Evolutionary conservation across 2,329 filamentous ascomycete genomes (phyloP).

Genomic region (Blastomyces silverae): DNA sequence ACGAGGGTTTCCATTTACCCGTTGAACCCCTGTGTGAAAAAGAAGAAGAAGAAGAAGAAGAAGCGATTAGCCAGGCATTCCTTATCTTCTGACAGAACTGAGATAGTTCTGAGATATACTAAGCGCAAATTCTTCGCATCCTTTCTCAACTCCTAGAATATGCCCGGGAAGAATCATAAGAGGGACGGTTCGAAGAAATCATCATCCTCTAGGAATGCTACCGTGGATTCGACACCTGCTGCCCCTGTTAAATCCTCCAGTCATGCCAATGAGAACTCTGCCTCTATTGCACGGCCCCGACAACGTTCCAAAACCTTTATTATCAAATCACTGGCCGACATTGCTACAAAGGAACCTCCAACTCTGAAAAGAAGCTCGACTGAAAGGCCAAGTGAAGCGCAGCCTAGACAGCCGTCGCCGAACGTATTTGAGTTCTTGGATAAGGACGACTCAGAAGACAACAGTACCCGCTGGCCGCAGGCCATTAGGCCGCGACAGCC

Average conservation of each 20-base stretch:
- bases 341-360: constrained; percentile 4
- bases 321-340: constrained; percentile 9
- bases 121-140: neutral
- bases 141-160: constrained; percentile 4
- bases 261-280: constrained; percentile 11
- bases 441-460: constrained; percentile 18
- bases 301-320: constrained; percentile 17
- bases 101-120: constrained; percentile 1
- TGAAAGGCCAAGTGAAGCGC: constrained; percentile 15
- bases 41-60: constrained; percentile 1
- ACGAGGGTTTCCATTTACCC: neutral
- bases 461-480: constrained; percentile 5
- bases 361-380: constrained; percentile 14
- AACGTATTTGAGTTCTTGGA: constrained; percentile 40
- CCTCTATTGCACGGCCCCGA: constrained; percentile 3
- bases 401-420: constrained; percentile 21
- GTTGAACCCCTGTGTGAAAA: neutral
- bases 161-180: constrained; percentile 16
- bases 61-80: neutral
- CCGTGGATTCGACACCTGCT: constrained; percentile 11
- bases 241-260: constrained; percentile 12
- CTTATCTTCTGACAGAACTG: no score
- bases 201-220: constrained; percentile 8
- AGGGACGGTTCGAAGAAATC: constrained; percentile 18
- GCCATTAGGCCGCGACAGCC: constrained; percentile 6